A percentile compares a stretch with the other conserved stretches of the same genome.
These are phyloP conservation scores for Xerocomellus dryophilus DNA, from an alignment of 768 basidiomycete species.

Conservation along the genomic window DNA sequence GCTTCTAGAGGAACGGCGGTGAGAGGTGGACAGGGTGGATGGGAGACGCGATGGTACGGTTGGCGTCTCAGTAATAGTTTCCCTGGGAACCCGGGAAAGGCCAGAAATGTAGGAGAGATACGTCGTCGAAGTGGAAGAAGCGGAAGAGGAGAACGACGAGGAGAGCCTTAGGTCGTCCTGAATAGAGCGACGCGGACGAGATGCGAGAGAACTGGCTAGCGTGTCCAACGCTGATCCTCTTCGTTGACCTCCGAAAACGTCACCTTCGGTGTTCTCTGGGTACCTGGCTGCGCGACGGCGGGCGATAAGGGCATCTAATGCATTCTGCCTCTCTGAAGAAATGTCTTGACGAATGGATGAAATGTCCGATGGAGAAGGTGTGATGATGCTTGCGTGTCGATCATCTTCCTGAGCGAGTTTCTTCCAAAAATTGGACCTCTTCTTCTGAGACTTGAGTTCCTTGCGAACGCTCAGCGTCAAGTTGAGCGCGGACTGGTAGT, in stretches of 20 bases:
- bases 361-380: slow-evolving; percentile 32
- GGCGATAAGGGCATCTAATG: slow-evolving; percentile 38
- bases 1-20: slow-evolving; percentile 22
- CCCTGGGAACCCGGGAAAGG: slow-evolving; percentile 7
- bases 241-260: slow-evolving; percentile 26
- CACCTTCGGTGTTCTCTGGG: slow-evolving; percentile 11
- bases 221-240: slow-evolving; percentile 16
- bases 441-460: slow-evolving; percentile 43
- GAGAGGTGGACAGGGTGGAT: slow-evolving; percentile 17
- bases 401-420: slow-evolving; percentile 36
- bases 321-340: slow-evolving; percentile 28
- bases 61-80: slow-evolving; percentile 16
- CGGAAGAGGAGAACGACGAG: slow-evolving; percentile 18
- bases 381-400: slow-evolving; percentile 18
- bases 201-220: slow-evolving; percentile 22
- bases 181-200: slow-evolving; percentile 22
- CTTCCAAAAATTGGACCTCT: slow-evolving; percentile 47
- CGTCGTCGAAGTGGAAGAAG: slow-evolving; percentile 23
- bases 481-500: slow-evolving; percentile 46
- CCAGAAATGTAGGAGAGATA: slow-evolving; percentile 15
- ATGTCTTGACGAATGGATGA: slow-evolving; percentile 28
- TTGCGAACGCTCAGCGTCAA: slow-evolving; percentile 43
- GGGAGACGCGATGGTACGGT: slow-evolving; percentile 14
- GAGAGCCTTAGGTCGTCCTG: slow-evolving; percentile 13
- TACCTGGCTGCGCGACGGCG: slow-evolving; percentile 20